phyloP scores from a whole-genome alignment of 2,329 filamentous ascomycete species.

The Hansfordia pulvinata region DNA sequence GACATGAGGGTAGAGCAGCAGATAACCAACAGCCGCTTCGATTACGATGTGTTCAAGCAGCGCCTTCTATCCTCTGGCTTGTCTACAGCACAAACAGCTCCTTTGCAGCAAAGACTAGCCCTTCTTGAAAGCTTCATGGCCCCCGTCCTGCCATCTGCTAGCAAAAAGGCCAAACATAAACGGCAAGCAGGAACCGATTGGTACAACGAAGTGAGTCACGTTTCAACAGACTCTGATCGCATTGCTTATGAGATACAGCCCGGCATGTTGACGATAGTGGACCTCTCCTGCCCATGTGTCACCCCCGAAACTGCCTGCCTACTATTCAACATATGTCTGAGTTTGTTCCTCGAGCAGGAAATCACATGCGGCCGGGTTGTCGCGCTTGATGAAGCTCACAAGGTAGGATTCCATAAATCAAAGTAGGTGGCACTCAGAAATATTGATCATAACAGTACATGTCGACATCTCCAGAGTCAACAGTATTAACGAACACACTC shows the following conservation, averaged over 20 bases:
- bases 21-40: conserved; percentile 24
- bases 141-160: too few species aligned
- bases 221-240: too few species aligned
- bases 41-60: conserved; percentile 33
- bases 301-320: conserved; percentile 53
- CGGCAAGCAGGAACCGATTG: conserved; percentile 13
- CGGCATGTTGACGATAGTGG: conserved; percentile 50
- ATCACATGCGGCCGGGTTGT: conserved; percentile 33
- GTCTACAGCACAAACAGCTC: conserved; percentile 30
- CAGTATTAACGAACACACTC: conserved; percentile 46
- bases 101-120: conserved; percentile 45
- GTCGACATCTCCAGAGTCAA: conserved; percentile 27
- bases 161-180: too few species aligned
- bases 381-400: conserved; percentile 67
- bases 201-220: conserved; percentile 12
- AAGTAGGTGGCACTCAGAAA: neutral
- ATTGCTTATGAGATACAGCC: too few species aligned
- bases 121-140: conserved; percentile 51
- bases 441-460: too few species aligned
- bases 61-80: conserved; percentile 24
- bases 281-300: conserved; percentile 61
- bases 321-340: conserved; percentile 60
- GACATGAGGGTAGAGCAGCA: conserved; percentile 37
- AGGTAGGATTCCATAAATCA: conserved; percentile 39
- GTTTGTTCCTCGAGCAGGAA: conserved; percentile 47